Base-by-base conservation (phyloP, 495 filamentous ascomycete genomes). In the Penicillium dipodomyicola region DNA sequence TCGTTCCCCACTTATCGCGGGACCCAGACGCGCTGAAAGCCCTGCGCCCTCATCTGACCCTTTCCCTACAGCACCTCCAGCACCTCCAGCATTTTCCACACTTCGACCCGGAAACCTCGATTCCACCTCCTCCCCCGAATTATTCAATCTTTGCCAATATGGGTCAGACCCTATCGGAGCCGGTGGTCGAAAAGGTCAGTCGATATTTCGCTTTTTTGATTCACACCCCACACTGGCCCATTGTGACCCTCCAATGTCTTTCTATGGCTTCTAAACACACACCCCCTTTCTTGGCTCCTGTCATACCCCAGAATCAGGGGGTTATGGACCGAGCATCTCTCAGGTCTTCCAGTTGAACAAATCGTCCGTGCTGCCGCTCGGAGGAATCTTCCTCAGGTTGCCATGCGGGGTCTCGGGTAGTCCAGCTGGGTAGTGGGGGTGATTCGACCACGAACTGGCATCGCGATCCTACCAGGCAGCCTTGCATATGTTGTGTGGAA, bases 101-200 rank as follows among this genome's bases (percentile, higher is more conserved):
- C 61, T 65, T 52, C 40, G 23, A 49, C 58, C 49, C 60, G 52
- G 43, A 46, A 33, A 39, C 49, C 20, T 45, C 52, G 59, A 52
- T 53, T 46, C 47, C 56, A 39, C 45, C n/a, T 30, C 23, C 49
- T n/a, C 53, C 56, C 56, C 59, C 47, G 29, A 59, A 57, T 62
- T 58, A 77, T 69, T 63, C 58, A 64, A 65, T 67, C 57, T 53
- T 61, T 63, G 64, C 52, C 64, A 69, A 56, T 47, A 98, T 98
- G 94, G 94, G 94, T 84, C 94, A 98, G 84, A 98, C 94, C 72
- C 87, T 98, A 69, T 97, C 94, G 71, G 95, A 98, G 82, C 94
- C 94, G 49, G 93, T 97, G 65, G 88, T 96, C 62, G 94, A 97
- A 67, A 98, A 98, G 92, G 94, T 98, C 80, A 69, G 87, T 71